Evolutionary conservation across 139 green algal genomes (phyloP).

Genomic region (Eudorina sp.): DNA sequence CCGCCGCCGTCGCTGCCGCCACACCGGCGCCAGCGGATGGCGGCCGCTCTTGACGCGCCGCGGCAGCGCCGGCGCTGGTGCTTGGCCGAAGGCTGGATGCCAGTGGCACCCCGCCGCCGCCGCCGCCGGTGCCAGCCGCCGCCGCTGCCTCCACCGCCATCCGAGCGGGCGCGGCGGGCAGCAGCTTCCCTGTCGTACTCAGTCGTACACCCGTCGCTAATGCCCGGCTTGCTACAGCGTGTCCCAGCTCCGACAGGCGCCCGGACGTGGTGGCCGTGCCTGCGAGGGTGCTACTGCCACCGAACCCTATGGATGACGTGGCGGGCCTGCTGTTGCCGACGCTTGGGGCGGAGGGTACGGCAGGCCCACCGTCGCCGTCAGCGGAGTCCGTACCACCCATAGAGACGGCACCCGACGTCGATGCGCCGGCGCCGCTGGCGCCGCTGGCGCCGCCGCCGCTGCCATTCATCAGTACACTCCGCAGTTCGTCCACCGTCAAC

Average conservation of each 20-base stretch:
- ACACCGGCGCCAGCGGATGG: too few species aligned
- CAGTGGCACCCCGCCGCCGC: neutral
- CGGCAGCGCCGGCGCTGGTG: neutral
- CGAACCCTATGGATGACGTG: neutral
- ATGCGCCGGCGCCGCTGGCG: neutral
- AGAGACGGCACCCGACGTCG: neutral
- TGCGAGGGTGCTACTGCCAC: neutral
- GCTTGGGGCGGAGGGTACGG: neutral
- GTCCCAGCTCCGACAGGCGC: conserved; percentile 17
- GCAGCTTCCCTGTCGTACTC: conserved; percentile 37
- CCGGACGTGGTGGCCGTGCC: neutral
- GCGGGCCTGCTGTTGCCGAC: neutral
- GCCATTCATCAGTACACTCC: neutral
- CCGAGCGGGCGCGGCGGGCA: conserved; percentile 10
- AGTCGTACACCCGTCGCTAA: conserved; percentile 18
- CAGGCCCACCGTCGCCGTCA: neutral
- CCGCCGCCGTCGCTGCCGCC: neutral
- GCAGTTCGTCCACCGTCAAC: conserved; percentile 11
- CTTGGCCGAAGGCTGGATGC: neutral
- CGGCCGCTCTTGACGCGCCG: too few species aligned
- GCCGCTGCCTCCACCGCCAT: conserved; percentile 25
- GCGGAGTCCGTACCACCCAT: neutral
- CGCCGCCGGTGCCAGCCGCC: neutral
- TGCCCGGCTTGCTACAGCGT: conserved; percentile 11
- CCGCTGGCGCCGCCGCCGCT: neutral